Evolutionary conservation across 2,329 filamentous ascomycete species (phyloP).

Genomic region (Periconia digitata): DNA sequence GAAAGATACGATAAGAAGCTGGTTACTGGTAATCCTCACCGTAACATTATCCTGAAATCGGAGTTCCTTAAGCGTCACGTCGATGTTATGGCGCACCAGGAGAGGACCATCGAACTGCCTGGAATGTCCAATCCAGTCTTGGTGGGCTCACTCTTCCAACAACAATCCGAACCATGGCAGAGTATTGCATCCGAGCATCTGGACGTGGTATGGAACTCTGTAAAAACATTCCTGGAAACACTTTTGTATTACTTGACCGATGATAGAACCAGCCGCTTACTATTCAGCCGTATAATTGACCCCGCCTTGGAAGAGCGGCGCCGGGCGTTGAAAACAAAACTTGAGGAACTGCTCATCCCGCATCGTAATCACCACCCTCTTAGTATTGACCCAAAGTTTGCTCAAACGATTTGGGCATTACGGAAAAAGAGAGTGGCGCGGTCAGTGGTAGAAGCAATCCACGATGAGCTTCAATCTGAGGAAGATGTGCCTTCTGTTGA

Average conservation of each 20-base stretch:
- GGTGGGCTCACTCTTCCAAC: constrained; percentile 59
- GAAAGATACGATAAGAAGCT: constrained; percentile 5
- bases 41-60: constrained; percentile 8
- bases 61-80: constrained; percentile 18
- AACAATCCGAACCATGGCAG: constrained; percentile 59
- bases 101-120: constrained; percentile 28
- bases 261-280: constrained; percentile 5
- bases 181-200: constrained; percentile 37
- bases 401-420: constrained; percentile 4
- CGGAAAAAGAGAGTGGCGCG: constrained; percentile 6
- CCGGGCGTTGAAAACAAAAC: constrained; percentile 4
- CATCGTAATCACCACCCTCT: constrained; percentile 5
- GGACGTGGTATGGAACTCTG: constrained; percentile 33
- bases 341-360: constrained; percentile 5
- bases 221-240: constrained; percentile 34
- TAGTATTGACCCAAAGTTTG: constrained; percentile 6
- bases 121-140: constrained; percentile 57
- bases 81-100: constrained; percentile 13
- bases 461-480: constrained; percentile 2
- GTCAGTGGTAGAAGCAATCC: constrained; percentile 5
- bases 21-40: constrained; percentile 4
- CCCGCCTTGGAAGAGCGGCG: constrained; percentile 5
- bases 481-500: constrained; percentile 4
- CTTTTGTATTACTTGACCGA: constrained; percentile 19
- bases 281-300: constrained; percentile 6